A percentile compares a stretch with the other conserved stretches of the same genome.
phyloP scores from a whole-genome alignment of 1,284 basidiomycete genomes.

The Apiotrichum laibachii region DNA sequence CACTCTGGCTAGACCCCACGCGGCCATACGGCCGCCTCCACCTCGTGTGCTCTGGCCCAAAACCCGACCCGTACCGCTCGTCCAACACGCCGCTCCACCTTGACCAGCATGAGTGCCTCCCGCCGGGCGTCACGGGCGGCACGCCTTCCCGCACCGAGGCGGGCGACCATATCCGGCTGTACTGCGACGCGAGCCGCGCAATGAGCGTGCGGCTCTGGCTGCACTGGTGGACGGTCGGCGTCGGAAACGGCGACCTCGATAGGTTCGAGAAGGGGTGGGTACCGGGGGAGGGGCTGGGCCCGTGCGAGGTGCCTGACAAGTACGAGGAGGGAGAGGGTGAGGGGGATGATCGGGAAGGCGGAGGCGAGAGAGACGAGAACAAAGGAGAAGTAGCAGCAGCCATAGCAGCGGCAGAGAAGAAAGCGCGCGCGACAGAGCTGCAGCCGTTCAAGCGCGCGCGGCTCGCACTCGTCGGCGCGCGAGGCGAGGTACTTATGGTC shows the following conservation, averaged over 20 bases:
- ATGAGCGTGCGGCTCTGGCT: conserved; percentile 40
- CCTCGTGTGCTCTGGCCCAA: conserved; percentile 29
- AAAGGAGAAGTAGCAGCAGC: no score
- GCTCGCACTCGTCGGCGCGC: conserved; percentile 33
- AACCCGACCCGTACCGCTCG: conserved; percentile 39
- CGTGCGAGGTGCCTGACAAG: neutral
- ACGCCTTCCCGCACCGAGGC: conserved; percentile 26
- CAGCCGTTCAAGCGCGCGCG: conserved; percentile 29
- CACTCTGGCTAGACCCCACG: conserved; percentile 17
- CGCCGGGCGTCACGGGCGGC: neutral
- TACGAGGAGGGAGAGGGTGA: neutral
- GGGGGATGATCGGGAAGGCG: neutral
- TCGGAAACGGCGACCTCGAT: neutral
- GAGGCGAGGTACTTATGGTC: conserved; percentile 40
- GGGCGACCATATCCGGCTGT: conserved; percentile 44
- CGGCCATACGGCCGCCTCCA: conserved; percentile 20
- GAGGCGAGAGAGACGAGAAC: neutral
- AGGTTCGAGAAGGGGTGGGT: neutral
- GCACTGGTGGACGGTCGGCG: conserved; percentile 17
- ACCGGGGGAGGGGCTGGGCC: neutral
- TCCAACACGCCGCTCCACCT: conserved; percentile 16
- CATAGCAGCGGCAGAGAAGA: no score
- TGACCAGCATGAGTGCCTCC: conserved; percentile 7
- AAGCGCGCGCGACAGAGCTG: neutral
- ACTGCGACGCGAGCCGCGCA: conserved; percentile 33